Evolutionary conservation across 2,329 filamentous ascomycete genomes (phyloP).

Genomic region (Seiridium cupressi): DNA sequence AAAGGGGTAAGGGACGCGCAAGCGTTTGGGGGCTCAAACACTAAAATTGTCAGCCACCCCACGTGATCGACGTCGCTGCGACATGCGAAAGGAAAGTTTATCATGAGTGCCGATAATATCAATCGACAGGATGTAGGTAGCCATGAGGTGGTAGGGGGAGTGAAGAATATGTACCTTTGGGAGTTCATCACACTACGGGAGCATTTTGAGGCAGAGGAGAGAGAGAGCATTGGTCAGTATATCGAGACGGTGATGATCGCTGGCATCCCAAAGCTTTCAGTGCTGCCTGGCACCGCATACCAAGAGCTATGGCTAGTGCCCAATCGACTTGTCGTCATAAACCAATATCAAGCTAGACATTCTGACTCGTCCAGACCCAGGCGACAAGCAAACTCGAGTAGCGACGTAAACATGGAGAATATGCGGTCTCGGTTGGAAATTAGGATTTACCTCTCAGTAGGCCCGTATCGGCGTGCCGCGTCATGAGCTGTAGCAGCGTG

Average conservation of each 20-base stretch:
- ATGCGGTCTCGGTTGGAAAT: not conserved
- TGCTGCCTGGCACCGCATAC: too few relatives aligned
- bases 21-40: conserved; percentile 19
- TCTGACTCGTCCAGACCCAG: too few relatives aligned
- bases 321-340: too few relatives aligned
- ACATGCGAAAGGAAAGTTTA: not conserved
- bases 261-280: too few relatives aligned
- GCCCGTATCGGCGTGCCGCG: not conserved
- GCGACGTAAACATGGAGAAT: not conserved
- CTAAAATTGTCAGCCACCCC: conserved; percentile 1
- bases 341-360: too few relatives aligned
- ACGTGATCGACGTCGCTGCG: conserved; percentile 5
- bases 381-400: not conserved
- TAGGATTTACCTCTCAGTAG: not conserved
- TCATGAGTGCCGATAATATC: not conserved
- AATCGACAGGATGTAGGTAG: not conserved
- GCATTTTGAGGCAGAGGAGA: too few relatives aligned
- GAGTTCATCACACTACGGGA: too few relatives aligned
- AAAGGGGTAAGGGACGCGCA: conserved; percentile 25
- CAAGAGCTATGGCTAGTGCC: too few relatives aligned
- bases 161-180: too few relatives aligned
- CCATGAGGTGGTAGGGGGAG: too few relatives aligned
- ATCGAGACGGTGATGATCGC: too few relatives aligned
- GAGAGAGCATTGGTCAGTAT: too few relatives aligned
- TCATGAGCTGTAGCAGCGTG: not conserved